Base-by-base conservation (phyloP, 2,329 filamentous ascomycete genomes). In the Sordariomycetes sp. region DNA sequence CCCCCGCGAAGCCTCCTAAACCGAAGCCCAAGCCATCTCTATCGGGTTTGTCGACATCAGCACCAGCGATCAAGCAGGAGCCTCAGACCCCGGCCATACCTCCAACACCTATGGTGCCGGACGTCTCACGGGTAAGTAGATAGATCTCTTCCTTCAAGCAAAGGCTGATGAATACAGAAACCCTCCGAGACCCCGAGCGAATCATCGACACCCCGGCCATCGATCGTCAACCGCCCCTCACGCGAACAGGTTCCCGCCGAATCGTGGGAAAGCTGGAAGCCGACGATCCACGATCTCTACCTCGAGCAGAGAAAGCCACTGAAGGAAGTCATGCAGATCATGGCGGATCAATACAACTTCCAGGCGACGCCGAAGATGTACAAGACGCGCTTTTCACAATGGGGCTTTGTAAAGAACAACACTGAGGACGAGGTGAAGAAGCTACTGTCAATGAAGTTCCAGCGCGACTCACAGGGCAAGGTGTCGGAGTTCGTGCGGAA, bases 311-410 rank as follows among this genome's bases (percentile, higher is more conserved):
- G 66, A 33, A 63, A 61, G 25, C 66, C 66, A 4, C 52, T 70
- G n/a, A 70, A 70, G 42, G 64, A 70, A 49, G 66, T 70, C 42
- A 70, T 68, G 61, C 46, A 55, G 16, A 63, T 68, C 43, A 70
- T 70, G 66, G 58, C 63, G 19, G 64, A 68, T 6, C 58, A 61
- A 40, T 58, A 64, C 35, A 57, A 57, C 14, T 70, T 70, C 42
- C 59, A 64, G 43, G 66, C 66, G 35, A 69, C 66, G 64, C 64
- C 67, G 14, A 68, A 70, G 42, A 71, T 71, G 67, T 71, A 71
- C 48, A 71, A 71, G 45, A 69, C 66, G n/a, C 55, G 67, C 17
- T 70, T 70, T 43, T 68, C 68, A 11, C 65, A 70, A 40, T 71
- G 67, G 67, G 66, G 66, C 1, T 71, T 71, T 40, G 66, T 66